Percentiles rank a stretch among this genome's conserved stretches.
Evolutionary conservation across 2,329 filamentous ascomycete genomes (phyloP).

Genomic region (Xylaria polymorpha): DNA sequence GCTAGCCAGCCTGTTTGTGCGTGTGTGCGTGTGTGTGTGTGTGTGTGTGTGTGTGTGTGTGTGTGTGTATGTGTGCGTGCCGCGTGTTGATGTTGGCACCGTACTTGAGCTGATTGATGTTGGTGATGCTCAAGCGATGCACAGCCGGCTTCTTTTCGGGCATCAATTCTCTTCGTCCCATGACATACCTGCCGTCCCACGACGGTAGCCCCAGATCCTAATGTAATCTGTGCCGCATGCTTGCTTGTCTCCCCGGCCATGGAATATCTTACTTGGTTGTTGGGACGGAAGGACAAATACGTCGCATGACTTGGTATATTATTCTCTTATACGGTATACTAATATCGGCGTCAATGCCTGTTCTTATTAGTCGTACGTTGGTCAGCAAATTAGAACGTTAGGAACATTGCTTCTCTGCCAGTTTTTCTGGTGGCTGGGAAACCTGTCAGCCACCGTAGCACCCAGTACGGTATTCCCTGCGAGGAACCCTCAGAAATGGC

Average conservation of each 20-base stretch:
- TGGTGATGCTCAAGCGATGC: conserved; percentile 29
- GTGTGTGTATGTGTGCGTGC: conserved; percentile 11
- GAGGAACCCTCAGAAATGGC: neutral
- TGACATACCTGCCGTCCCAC: conserved; percentile 34
- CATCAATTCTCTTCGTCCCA: conserved; percentile 33
- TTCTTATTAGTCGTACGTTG: conserved; percentile 39
- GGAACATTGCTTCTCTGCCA: conserved; percentile 26
- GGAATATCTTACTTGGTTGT: conserved; percentile 30
- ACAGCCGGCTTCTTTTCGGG: conserved; percentile 32
- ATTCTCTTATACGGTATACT: conserved; percentile 30
- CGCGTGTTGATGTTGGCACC: conserved; percentile 23
- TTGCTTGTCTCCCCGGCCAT: conserved; percentile 29
- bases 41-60: neutral
- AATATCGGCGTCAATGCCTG: conserved; percentile 37
- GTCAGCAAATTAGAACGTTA: conserved; percentile 31
- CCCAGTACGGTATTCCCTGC: conserved; percentile 8
- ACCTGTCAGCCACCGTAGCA: conserved; percentile 34
- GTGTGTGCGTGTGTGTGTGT: neutral
- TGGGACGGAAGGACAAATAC: conserved; percentile 23
- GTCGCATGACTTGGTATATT: conserved; percentile 36
- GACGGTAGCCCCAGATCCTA: conserved; percentile 25
- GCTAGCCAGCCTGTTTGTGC: neutral
- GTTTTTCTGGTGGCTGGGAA: conserved; percentile 36
- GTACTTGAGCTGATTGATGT: conserved; percentile 16
- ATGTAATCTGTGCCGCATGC: conserved; percentile 33